Evolutionary conservation across 2,329 filamentous ascomycete genomes (phyloP), one percentile per base, ranked within the genome.

Genomic region (Fusarium kyushuense): DNA sequence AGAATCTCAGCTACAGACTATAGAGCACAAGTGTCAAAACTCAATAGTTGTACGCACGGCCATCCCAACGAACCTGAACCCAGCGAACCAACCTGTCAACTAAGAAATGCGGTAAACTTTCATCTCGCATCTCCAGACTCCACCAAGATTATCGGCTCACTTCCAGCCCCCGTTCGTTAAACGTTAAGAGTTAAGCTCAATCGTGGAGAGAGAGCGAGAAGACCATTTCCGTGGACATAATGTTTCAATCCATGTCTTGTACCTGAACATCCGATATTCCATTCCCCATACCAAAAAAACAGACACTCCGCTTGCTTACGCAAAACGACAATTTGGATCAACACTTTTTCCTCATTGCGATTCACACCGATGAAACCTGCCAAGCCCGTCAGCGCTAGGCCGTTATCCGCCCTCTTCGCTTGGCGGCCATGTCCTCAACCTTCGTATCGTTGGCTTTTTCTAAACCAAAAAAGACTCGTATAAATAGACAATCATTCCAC

Each of bases 361-460:
- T 53, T 61, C 54, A 38, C 53, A 43, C 27, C 25, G 25, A 59
- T 59, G 61, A 65, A 65, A 65, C 60, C 32, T 49, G 60, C 61
- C 61, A 64, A 64, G 61, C 53, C 58, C 17, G 46, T 64, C 53
- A 64, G 61, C 61, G 11, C 61, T 64, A 64, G 12, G 43, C 52
- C 52, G 53, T 21, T 35, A 63, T 58, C 53, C 61, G 53, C 7
- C 11, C 23, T 43, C 19, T 33, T 23, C 43, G 35, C 58, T 63
- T 63, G 59, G 59, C 59, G 21, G 36, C 16, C 27, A 54, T 46
- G 40, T 33, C 32, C 32, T 48, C 19, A 16, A 35, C 17, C 23
- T n/a, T 63, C 36, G 38, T 63, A 49, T 63, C 21, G 33, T 42
- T 2, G 5, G 6, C 17, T n/a, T 16, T 16, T 27, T 29, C 5